Evolutionary conservation across 805 yeast species (phyloP), one percentile per base, ranked within the genome.

Genomic region (Brettanomyces custersianus): DNA sequence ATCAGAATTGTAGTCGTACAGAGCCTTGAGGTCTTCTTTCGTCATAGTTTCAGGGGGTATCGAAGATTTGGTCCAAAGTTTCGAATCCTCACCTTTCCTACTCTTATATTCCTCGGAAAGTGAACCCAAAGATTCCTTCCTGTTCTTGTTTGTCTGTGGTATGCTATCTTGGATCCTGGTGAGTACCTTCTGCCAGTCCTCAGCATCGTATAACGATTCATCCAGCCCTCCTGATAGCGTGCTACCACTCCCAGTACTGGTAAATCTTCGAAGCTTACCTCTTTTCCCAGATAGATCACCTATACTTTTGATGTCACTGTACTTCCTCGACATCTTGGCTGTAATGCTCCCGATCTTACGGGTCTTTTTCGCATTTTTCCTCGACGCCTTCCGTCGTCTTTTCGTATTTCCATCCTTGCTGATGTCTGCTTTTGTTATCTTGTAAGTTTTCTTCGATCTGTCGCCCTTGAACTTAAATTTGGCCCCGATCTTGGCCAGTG

Each of bases 261-360:
- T 6, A 13, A 12, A n/a, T 22, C 7, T 12, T 24, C 35, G 29
- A 11, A 32, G 35, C 35, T 32, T 32, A 9, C 22, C 29, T 29
- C n/a, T 22, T 23, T 32, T 21, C 20, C 35, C 35, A 16, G 35
- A 32, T 13, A 23, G 17, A 15, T 21, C n/a, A 11, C 15, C 28
- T 6, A 32, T 22, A 20, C 24, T 17, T 7, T 16, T 9, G 25
- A 18, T 20, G 16, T 10, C 11, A 13, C 20, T 32, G 15, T 33
- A 33, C 22, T 33, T 33, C 31, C 21, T 38, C 28, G 17, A 34
- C 40, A 22, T 37, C 36, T 21, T 38, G 29, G 34, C 33, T 27
- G 23, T 24, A 27, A 24, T 40, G 32, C 28, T 37, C 33, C 24
- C 29, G 20, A 22, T 40, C 27, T 36, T 28, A 11, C 20, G 16